These are phyloP conservation scores for Rhodotorula paludigena DNA, from an alignment of 768 basidiomycete species.

Conservation along the genomic window DNA sequence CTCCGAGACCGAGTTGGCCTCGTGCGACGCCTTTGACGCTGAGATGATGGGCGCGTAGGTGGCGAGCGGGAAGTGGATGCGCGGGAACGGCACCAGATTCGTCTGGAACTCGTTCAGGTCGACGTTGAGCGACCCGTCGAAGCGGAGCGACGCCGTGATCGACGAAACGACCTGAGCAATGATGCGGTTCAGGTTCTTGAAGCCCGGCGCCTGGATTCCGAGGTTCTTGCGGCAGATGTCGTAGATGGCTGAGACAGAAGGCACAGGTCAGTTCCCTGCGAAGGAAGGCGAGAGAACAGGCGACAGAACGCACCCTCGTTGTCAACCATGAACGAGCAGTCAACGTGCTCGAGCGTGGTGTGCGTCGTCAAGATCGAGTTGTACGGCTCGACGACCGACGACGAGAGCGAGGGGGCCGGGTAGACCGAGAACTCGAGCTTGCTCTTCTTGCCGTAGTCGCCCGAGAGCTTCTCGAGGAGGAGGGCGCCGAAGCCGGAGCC, in stretches of 20 bases:
- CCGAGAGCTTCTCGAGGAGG: constrained; percentile 90
- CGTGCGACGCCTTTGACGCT: constrained; percentile 85
- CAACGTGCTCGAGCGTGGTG: constrained; percentile 99
- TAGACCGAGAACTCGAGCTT: constrained; percentile 77
- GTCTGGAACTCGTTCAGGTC: constrained; percentile 98
- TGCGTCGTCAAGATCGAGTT: constrained; percentile 87
- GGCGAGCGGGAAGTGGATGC: constrained; percentile 93
- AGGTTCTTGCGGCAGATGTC: constrained; percentile 98
- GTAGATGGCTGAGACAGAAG: constrained; percentile 62
- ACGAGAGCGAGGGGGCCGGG: constrained; percentile 41
- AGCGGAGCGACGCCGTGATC: constrained; percentile 91
- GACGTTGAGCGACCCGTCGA: constrained; percentile 95
- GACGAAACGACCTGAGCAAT: constrained; percentile 99
- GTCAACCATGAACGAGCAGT: constrained; percentile 99
- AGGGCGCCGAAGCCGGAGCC: constrained; percentile 99
- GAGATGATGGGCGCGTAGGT: constrained; percentile 93
- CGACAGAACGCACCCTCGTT: constrained; percentile 70
- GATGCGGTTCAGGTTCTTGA: constrained; percentile 88
- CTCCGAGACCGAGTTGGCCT: constrained; percentile 93
- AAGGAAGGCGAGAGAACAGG: background rate
- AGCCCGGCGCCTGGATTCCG: constrained; percentile 74
- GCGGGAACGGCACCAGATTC: constrained; percentile 80
- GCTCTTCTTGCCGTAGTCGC: constrained; percentile 98
- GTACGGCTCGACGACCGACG: constrained; percentile 95
- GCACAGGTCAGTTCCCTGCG: background rate